Conservation (phyloP, 257 asterid genomes). For the Haberlea rhodopensis region DNA sequence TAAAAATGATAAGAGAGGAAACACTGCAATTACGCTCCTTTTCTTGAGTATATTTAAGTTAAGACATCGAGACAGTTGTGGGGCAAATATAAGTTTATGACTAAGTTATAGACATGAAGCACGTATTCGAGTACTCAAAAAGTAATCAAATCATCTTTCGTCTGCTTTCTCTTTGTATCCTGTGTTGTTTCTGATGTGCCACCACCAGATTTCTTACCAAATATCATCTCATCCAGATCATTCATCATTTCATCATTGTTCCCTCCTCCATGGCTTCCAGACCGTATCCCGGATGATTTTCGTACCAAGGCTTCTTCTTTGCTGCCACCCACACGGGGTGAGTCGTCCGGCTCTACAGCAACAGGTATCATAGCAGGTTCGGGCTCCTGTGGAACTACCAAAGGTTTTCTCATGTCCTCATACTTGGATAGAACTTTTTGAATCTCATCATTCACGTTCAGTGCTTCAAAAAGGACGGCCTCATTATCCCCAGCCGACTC, state of each 20-base stretch:
- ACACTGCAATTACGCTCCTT: background rate
- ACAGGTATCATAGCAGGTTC: slow-evolving; percentile 96
- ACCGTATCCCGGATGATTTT: slow-evolving; percentile 46
- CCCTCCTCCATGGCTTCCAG: slow-evolving; percentile 49
- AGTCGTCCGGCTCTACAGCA: slow-evolving; percentile 80
- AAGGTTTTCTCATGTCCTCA: slow-evolving; percentile 69
- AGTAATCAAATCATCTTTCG: slow-evolving; percentile 83
- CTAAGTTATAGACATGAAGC: background rate
- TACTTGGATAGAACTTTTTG: slow-evolving; percentile 77
- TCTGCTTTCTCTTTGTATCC: slow-evolving; percentile 57
- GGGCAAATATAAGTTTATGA: background rate
- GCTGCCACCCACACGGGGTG: slow-evolving; percentile 42
- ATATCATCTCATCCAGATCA: slow-evolving; percentile 98
- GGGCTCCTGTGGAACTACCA: slow-evolving; percentile 51
- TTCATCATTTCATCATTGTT: slow-evolving; percentile 84
- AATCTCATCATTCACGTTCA: slow-evolving; percentile 85
- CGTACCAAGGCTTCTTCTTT: slow-evolving; percentile 63
- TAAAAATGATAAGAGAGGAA: too few species aligned
- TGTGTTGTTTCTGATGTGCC: slow-evolving; percentile 53
- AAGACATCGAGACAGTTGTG: background rate
- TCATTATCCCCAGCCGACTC: slow-evolving; percentile 87
- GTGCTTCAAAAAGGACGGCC: slow-evolving; percentile 92
- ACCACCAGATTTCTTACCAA: slow-evolving; percentile 72
- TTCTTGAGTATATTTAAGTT: background rate
- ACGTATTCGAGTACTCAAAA: slow-evolving; percentile 33